Percentiles rank a stretch among this genome's conserved stretches.
Conservation (phyloP, 1,284 basidiomycete species). For the Microbotryum violaceum region DNA sequence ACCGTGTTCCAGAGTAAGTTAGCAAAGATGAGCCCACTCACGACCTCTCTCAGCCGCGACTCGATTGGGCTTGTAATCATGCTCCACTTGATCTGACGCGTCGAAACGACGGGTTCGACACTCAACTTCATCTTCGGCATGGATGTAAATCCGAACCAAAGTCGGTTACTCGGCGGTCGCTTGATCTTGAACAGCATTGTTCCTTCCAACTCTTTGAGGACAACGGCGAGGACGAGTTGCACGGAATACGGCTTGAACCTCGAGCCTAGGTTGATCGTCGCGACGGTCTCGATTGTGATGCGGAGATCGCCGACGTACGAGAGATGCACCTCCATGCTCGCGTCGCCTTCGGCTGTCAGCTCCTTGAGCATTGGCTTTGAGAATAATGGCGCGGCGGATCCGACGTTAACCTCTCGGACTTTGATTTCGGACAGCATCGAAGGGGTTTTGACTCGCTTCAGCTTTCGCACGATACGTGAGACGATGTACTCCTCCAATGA, state of each 20-base stretch:
- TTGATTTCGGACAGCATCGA: slow-evolving; percentile 75
- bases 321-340: slow-evolving; percentile 76
- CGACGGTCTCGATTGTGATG: slow-evolving; percentile 80
- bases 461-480: slow-evolving; percentile 81
- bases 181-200: slow-evolving; percentile 86
- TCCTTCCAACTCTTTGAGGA: slow-evolving; percentile 80
- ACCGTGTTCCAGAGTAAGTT: background rate
- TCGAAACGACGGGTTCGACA: slow-evolving; percentile 87
- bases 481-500: slow-evolving; percentile 58
- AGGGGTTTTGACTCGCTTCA: slow-evolving; percentile 81
- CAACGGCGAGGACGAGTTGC: slow-evolving; percentile 74
- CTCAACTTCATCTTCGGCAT: slow-evolving; percentile 80
- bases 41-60: slow-evolving; percentile 76
- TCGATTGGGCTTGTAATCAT: slow-evolving; percentile 88
- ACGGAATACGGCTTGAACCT: slow-evolving; percentile 78
- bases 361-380: slow-evolving; percentile 97
- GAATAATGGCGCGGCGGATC: slow-evolving; percentile 61
- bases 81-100: slow-evolving; percentile 80
- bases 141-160: slow-evolving; percentile 98
- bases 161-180: slow-evolving; percentile 85
- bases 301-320: slow-evolving; percentile 79
- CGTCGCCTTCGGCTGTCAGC: slow-evolving; percentile 83
- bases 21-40: slow-evolving; percentile 46
- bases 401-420: slow-evolving; percentile 83
- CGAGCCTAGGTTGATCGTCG: slow-evolving; percentile 53